Evolutionary conservation across 2,329 filamentous ascomycete species (phyloP).

Genomic region (Chrysoporthe deuterocubensis): DNA sequence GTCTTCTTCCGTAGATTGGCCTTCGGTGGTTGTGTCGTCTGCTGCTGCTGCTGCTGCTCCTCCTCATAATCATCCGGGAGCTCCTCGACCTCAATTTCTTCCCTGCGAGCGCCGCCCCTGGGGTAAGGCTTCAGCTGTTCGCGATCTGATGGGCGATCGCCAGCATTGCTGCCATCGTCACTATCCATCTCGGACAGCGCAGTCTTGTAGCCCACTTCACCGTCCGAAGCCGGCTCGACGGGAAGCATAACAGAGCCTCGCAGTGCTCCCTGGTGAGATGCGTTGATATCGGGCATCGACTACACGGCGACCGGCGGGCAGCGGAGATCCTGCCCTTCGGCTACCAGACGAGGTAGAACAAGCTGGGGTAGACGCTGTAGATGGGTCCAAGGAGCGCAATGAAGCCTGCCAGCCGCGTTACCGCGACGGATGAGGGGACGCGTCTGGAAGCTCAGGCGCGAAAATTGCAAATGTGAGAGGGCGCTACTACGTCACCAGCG

Average conservation of each 20-base stretch:
- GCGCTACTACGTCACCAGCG: conserved; percentile 24
- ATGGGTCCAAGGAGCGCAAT: neutral
- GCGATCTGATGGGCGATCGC: neutral
- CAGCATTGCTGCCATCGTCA: conserved; percentile 5
- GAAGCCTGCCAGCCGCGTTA: conserved; percentile 8
- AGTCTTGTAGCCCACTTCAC: conserved; percentile 15
- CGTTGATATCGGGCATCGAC: conserved; percentile 17
- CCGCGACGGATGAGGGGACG: conserved; percentile 14
- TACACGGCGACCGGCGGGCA: neutral
- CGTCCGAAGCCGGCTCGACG: conserved; percentile 16
- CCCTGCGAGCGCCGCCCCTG: neutral
- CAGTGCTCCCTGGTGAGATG: conserved; percentile 21
- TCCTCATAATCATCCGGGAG: conserved; percentile 17
- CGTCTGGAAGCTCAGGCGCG: conserved; percentile 7
- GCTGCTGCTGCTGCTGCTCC: neutral
- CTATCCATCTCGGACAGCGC: conserved; percentile 17
- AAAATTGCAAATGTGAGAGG: conserved; percentile 8
- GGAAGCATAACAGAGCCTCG: conserved; percentile 22
- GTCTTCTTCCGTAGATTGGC: conserved; percentile 21
- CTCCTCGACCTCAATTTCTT: conserved; percentile 25
- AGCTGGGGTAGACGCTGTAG: neutral
- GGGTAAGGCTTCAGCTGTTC: neutral
- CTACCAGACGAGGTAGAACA: neutral
- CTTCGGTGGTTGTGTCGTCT: conserved; percentile 13
- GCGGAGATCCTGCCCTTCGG: neutral